A percentile compares a stretch with the other conserved stretches of the same genome.
These are phyloP conservation scores for Dothiorella sarmentorum DNA, from an alignment of 2,329 filamentous ascomycete genomes.

Conservation along the genomic window DNA sequence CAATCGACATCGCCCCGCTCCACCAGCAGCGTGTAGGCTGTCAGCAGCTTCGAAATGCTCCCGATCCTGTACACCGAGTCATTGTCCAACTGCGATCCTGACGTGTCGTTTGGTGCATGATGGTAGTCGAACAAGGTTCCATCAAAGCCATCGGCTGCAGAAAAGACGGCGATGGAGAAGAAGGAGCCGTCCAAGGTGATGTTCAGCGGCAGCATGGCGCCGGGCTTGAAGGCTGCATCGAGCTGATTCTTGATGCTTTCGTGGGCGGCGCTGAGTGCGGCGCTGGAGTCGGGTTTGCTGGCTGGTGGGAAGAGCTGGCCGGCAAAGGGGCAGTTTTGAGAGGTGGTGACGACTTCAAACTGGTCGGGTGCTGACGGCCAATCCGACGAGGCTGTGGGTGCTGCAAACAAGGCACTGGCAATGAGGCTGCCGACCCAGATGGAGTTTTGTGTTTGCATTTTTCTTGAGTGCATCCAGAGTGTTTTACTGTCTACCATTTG, in stretches of 20 bases:
- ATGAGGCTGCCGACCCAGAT: no score
- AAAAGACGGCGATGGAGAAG: constrained; percentile 42
- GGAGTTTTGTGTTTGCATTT: no score
- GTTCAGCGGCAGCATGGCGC: neutral
- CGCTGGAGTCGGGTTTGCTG: neutral
- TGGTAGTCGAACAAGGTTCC: constrained; percentile 34
- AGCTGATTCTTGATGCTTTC: neutral
- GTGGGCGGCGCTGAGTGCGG: constrained; percentile 17
- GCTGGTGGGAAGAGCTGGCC: constrained; percentile 19
- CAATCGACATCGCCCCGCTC: constrained; percentile 41
- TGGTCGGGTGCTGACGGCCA: neutral
- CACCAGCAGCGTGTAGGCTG: constrained; percentile 42
- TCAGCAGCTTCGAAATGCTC: constrained; percentile 48
- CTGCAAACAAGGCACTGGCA: no score
- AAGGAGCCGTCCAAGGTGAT: constrained; percentile 26
- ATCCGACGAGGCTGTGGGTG: neutral
- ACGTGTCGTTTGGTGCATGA: constrained; percentile 29
- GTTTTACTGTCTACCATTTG: no score
- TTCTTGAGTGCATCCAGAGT: no score
- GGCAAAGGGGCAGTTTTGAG: constrained; percentile 16
- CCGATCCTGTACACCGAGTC: constrained; percentile 42
- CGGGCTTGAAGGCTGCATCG: neutral
- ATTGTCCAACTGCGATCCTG: constrained; percentile 23
- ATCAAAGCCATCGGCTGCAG: constrained; percentile 22
- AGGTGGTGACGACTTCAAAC: neutral